Base-by-base conservation (phyloP, 768 basidiomycete genomes). In the Amanita brunnescens region DNA sequence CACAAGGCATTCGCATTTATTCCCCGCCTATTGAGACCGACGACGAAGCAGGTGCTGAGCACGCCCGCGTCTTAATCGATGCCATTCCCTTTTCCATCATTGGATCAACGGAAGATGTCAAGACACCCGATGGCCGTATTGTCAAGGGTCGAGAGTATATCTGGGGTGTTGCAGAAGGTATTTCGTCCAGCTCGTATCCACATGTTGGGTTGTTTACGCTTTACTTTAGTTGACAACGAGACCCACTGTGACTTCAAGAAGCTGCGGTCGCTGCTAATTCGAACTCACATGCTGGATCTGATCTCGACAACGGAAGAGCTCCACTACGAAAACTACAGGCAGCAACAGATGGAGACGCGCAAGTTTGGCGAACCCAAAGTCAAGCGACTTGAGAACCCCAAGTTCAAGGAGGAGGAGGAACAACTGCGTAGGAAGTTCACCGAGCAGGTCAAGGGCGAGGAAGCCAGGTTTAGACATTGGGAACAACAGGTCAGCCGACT, bases 321-420 rank as follows among this genome's bases (percentile, higher is more conserved):
- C 20, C 95, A 98, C 69, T 99, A 98, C 67, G 96, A 99, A 75
- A 88, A 90, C 67, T 99, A 99, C 77, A 80, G 96, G 54, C 91
- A 95, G 61, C 81, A 91, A 58, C 96, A 98, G 73, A 98, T 99
- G 96, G 96, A 99, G 78, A 97, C 96, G 6, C 87, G 96, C 70
- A 98, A 98, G 71, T 95, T 93, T 58, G 96, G 94, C 58, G 96
- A 98, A 68, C 85, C 93, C 59, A 97, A 97, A 74, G 91, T 94
- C 62, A 94, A 91, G 81, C 97, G 97, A 74, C 77, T 91, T 58
- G 94, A 99, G 72, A 99, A 98, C 70, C 95, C 96, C 60, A 98
- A 98, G 71, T 99, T 95, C 84, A 94, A 94, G 76, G 96, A 98
- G 68, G 96, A 99, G 72, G 95, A 99, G 68, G 96, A 99, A 69